Percentiles rank a stretch among this genome's conserved stretches.
Conservation (phyloP, 441 rosid species). For the Erodium trifolium region DNA sequence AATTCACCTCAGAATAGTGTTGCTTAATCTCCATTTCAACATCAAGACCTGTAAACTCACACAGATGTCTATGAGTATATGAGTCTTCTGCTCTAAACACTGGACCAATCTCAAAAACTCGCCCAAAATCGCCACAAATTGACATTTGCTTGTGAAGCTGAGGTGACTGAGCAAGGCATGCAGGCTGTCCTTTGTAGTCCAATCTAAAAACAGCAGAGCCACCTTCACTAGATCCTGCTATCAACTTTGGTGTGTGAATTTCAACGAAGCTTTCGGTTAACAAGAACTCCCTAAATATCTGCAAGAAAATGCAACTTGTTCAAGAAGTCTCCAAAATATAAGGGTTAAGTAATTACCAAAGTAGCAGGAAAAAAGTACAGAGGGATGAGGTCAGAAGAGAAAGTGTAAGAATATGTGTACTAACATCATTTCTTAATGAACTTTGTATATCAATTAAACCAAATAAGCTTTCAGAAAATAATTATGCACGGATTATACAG, state of each 20-base stretch:
- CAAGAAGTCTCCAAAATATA: not conserved
- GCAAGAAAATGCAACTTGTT: slow-evolving; percentile 15
- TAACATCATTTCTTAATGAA: not conserved
- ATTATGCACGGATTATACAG: not conserved
- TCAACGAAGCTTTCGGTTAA: slow-evolving; percentile 45
- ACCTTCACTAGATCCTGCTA: slow-evolving; percentile 86
- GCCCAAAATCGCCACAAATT: slow-evolving; percentile 53
- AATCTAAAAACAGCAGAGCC: slow-evolving; percentile 86
- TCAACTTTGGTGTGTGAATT: slow-evolving; percentile 76
- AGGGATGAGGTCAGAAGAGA: not conserved
- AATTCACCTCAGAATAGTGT: slow-evolving; percentile 68
- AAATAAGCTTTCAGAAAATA: not conserved
- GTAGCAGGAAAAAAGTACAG: not conserved
- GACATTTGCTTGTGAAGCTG: slow-evolving; percentile 85
- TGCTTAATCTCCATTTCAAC: slow-evolving; percentile 75
- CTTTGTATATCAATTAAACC: not conserved
- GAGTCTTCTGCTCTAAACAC: slow-evolving; percentile 84
- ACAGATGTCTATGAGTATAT: slow-evolving; percentile 71
- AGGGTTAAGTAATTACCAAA: not conserved
- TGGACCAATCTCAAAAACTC: slow-evolving; percentile 68
- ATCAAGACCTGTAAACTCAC: slow-evolving; percentile 83
- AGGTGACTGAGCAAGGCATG: slow-evolving; percentile 84
- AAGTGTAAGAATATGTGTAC: not conserved
- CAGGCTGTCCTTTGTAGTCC: slow-evolving; percentile 77
- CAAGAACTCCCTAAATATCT: slow-evolving; percentile 62